phyloP scores from a whole-genome alignment of 2,329 filamentous ascomycete species.

The Ascochyta pisi region DNA sequence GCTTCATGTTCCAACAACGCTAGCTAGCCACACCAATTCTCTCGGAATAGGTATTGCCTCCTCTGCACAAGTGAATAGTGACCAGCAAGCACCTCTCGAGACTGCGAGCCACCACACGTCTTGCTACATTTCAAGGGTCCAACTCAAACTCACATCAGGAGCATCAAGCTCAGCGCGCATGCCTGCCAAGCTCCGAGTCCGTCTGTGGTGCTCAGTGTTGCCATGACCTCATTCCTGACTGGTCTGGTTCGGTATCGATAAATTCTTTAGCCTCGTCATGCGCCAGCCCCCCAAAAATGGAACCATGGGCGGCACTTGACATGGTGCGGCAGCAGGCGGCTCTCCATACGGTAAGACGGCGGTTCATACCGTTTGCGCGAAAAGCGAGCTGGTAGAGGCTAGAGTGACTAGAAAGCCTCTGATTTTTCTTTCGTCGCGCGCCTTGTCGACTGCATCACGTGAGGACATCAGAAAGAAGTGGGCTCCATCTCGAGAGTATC shows the following conservation, averaged over 20 bases:
- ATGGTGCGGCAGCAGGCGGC: constrained; percentile 10
- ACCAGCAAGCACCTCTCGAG: not conserved
- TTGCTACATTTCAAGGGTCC: not conserved
- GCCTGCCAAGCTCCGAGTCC: constrained; percentile 3
- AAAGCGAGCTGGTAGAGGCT: constrained; percentile 2
- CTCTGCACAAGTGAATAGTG: not conserved
- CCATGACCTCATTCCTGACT: constrained; percentile 12
- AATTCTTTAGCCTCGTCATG: constrained; percentile 2
- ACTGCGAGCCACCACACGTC: not conserved
- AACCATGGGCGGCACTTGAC: constrained; percentile 3
- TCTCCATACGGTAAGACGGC: not conserved
- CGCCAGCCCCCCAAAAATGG: not conserved
- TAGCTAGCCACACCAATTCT: not conserved
- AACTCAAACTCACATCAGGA: constrained; percentile 1
- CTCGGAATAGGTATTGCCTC: not conserved
- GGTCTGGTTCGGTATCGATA: not conserved
- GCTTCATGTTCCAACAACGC: constrained; percentile 3
- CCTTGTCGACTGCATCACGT: not conserved
- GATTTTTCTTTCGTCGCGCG: not conserved
- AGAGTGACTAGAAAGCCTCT: not conserved
- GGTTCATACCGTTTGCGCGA: not conserved
- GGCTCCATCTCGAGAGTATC: too few species aligned
- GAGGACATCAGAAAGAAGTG: too few species aligned
- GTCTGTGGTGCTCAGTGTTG: not conserved
- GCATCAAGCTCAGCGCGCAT: constrained; percentile 11